phyloP scores from a whole-genome alignment of 1,284 basidiomycete genomes.

The Malassezia dermatis region DNA sequence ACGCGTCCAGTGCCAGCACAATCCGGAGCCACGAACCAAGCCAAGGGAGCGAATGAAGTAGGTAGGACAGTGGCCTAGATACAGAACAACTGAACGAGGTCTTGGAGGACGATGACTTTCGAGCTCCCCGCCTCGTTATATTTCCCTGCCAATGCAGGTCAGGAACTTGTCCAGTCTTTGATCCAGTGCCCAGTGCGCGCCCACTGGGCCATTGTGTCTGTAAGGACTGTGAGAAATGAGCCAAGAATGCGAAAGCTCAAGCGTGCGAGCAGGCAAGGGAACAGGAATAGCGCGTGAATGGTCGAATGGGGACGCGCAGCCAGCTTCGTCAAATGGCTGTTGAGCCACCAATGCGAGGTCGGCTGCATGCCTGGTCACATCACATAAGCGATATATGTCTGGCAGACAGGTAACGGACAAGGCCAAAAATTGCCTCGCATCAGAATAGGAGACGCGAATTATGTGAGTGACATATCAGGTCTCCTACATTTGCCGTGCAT shows the following conservation, averaged over 20 bases:
- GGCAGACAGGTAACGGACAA: background rate
- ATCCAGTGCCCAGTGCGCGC: background rate
- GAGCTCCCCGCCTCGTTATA: background rate
- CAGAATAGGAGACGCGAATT: background rate
- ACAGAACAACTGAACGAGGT: background rate
- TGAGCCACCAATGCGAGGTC: background rate
- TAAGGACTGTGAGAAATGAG: slow-evolving; percentile 1
- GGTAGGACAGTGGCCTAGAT: background rate
- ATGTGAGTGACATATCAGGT: background rate
- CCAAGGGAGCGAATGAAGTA: slow-evolving; percentile 3
- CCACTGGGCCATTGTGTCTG: background rate
- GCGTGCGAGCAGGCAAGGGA: slow-evolving; percentile 7
- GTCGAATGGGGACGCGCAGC: background rate
- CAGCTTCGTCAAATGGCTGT: background rate
- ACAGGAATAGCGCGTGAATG: slow-evolving; percentile 1
- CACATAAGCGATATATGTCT: background rate
- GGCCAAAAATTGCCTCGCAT: background rate
- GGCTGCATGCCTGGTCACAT: background rate
- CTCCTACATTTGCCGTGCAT: background rate
- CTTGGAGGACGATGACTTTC: background rate
- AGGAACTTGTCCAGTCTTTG: background rate
- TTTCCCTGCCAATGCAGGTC: background rate
- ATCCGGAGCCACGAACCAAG: background rate
- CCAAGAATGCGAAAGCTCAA: slow-evolving; percentile 7
- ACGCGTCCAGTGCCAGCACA: background rate